Percentiles rank a stretch among this genome's conserved stretches.
phyloP scores from a whole-genome alignment of 495 filamentous ascomycete genomes.

The Bryoglossum gracile region DNA sequence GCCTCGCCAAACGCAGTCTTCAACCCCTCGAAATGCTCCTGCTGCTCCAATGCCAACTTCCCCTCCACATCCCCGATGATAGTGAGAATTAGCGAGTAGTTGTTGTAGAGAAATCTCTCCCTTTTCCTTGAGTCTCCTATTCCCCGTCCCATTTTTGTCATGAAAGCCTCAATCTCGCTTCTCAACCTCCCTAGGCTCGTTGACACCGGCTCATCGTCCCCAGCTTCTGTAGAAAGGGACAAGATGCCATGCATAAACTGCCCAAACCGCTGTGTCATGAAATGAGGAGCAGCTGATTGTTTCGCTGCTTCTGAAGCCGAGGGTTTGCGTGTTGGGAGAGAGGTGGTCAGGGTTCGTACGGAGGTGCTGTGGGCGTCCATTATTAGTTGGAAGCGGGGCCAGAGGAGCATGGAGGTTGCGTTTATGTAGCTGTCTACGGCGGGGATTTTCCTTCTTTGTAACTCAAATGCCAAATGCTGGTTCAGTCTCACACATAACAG shows the following conservation, averaged over 20 bases:
- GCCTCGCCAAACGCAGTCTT: slow-evolving; percentile 21
- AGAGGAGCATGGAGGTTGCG: slow-evolving; percentile 88
- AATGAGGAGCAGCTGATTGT: slow-evolving; percentile 79
- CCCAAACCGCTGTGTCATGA: slow-evolving; percentile 86
- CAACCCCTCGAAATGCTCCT: slow-evolving; percentile 53
- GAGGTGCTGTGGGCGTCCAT: slow-evolving; percentile 93
- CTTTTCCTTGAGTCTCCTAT: slow-evolving; percentile 71
- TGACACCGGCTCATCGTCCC: slow-evolving; percentile 86
- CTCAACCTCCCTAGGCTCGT: slow-evolving; percentile 69
- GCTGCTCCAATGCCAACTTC: slow-evolving; percentile 69
- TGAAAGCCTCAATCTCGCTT: slow-evolving; percentile 68
- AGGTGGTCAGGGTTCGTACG: slow-evolving; percentile 52
- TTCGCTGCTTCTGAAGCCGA: slow-evolving; percentile 49
- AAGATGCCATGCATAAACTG: slow-evolving; percentile 82
- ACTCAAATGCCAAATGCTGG: slow-evolving; percentile 85
- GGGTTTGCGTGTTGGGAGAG: slow-evolving; percentile 37
- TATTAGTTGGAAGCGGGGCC: slow-evolving; percentile 88
- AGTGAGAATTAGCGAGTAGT: slow-evolving; percentile 85
- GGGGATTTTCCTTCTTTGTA: slow-evolving; percentile 85
- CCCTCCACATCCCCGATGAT: slow-evolving; percentile 82
- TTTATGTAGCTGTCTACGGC: slow-evolving; percentile 89
- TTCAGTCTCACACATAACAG: slow-evolving; percentile 88
- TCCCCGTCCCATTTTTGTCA: slow-evolving; percentile 55
- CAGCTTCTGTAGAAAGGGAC: slow-evolving; percentile 72
- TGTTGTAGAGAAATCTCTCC: slow-evolving; percentile 86